Conservation (phyloP, 2,329 filamentous ascomycete species). For the Phialemonium atrogriseum region DNA sequence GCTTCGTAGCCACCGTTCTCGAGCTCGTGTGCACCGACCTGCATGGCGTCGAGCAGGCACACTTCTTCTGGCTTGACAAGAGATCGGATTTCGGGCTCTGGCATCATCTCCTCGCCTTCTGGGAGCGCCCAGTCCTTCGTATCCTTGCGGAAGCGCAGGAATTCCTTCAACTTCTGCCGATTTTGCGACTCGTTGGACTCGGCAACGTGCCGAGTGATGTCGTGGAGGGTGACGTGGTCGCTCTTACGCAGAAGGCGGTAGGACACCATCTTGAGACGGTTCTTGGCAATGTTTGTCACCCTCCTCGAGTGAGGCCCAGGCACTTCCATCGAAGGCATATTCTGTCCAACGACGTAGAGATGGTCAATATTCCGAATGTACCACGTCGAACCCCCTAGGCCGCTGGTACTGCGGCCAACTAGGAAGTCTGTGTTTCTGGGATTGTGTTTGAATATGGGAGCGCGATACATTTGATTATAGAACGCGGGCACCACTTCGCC, state of each 20-base stretch:
- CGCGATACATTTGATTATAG: slow-evolving; percentile 92
- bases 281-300: slow-evolving; percentile 95
- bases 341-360: slow-evolving; percentile 83
- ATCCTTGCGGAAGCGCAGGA: slow-evolving; percentile 83
- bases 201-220: slow-evolving; percentile 85
- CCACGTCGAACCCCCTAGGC: slow-evolving; percentile 68
- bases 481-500: slow-evolving; percentile 86
- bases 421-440: slow-evolving; percentile 77
- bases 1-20: slow-evolving; percentile 81
- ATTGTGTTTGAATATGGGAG: slow-evolving; percentile 84
- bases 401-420: slow-evolving; percentile 73
- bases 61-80: slow-evolving; percentile 96
- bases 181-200: slow-evolving; percentile 94
- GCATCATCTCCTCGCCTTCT: slow-evolving; percentile 64
- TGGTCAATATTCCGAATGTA: slow-evolving; percentile 86
- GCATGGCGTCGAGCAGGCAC: slow-evolving; percentile 91
- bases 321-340: slow-evolving; percentile 85
- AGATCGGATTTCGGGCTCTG: slow-evolving; percentile 69
- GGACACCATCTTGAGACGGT: slow-evolving; percentile 90
- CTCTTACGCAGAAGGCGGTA: slow-evolving; percentile 81
- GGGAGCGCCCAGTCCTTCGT: slow-evolving; percentile 79
- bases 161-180: slow-evolving; percentile 93
- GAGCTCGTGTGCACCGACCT: slow-evolving; percentile 85
- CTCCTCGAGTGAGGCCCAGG: slow-evolving; percentile 90
- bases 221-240: slow-evolving; percentile 63